Evolutionary conservation across 1,139 yeast species (phyloP).

Genomic region (Blastobotrys persicus): DNA sequence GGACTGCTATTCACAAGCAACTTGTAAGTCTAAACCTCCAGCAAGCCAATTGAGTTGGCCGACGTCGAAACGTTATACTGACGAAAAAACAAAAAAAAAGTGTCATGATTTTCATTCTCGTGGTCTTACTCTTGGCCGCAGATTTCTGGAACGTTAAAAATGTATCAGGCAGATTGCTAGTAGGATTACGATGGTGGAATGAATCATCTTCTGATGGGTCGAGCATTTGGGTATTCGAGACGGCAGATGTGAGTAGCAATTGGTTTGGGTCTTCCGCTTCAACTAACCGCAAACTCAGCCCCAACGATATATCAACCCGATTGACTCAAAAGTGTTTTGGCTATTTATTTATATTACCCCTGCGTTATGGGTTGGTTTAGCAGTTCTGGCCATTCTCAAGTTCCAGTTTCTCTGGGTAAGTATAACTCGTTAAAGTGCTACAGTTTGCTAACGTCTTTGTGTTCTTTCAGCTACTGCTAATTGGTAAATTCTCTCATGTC

Average conservation of each 20-base stretch:
- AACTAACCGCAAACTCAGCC: slow-evolving; percentile 41
- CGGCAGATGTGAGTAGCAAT: slow-evolving; percentile 52
- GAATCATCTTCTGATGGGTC: slow-evolving; percentile 52
- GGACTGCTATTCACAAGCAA: slow-evolving; percentile 65
- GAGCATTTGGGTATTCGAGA: slow-evolving; percentile 85
- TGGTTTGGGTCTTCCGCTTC: not conserved
- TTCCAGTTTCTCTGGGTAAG: slow-evolving; percentile 68
- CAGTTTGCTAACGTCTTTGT: no score
- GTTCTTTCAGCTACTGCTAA: slow-evolving; percentile 28
- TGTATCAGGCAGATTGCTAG: slow-evolving; percentile 82
- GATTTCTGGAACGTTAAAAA: slow-evolving; percentile 96
- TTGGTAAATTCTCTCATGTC: slow-evolving; percentile 18
- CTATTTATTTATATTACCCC: slow-evolving; percentile 71
- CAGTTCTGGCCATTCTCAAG: slow-evolving; percentile 71
- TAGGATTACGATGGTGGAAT: slow-evolving; percentile 96
- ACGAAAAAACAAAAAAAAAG: slow-evolving; percentile 23
- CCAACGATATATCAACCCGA: slow-evolving; percentile 77
- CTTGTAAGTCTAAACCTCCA: slow-evolving; percentile 41
- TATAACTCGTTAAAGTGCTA: slow-evolving; percentile 1
- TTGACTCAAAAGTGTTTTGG: slow-evolving; percentile 91
- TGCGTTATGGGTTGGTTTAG: slow-evolving; percentile 68
- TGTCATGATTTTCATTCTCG: slow-evolving; percentile 73
- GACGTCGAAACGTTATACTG: not conserved
- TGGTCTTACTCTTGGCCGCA: slow-evolving; percentile 72
- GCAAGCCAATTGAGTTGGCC: not conserved